Percentiles rank a stretch among this genome's conserved stretches.
These are phyloP conservation scores for Hyaloperonospora arabidopsidis DNA, from an alignment of 352 stramenopile species.

Conservation along the genomic window DNA sequence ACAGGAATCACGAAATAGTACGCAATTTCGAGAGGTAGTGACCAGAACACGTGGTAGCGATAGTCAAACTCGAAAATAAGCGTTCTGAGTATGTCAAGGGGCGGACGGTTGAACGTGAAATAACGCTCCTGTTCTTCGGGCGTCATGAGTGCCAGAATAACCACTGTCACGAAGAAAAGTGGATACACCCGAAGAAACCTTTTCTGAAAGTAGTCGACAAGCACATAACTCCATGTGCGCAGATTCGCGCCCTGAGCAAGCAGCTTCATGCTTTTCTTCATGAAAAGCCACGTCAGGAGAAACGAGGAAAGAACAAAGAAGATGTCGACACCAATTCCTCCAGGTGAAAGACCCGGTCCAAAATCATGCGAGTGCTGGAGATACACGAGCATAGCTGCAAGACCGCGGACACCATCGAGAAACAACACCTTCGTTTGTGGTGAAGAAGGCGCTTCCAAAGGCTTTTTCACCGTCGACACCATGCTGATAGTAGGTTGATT, in stretches of 20 bases:
- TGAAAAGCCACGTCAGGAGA: conserved; percentile 15
- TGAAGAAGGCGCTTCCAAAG: not conserved
- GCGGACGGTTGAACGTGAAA: not conserved
- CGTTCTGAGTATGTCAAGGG: conserved; percentile 7
- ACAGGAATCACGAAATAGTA: conserved; percentile 14
- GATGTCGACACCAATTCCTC: conserved; percentile 7
- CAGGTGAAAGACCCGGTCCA: conserved; percentile 5
- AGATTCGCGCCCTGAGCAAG: conserved; percentile 1
- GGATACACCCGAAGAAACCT: conserved; percentile 14
- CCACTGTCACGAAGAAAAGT: conserved; percentile 3
- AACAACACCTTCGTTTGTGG: conserved; percentile 1
- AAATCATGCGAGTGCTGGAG: conserved; percentile 4
- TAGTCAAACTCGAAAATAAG: conserved; percentile 10
- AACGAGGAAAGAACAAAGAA: conserved; percentile 19
- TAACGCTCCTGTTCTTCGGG: conserved; percentile 8
- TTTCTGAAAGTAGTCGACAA: conserved; percentile 15
- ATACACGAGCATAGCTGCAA: conserved; percentile 6
- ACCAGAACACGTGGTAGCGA: conserved; percentile 11
- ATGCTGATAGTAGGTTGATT: too few relatives aligned
- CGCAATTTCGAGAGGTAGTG: conserved; percentile 12
- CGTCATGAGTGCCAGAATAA: conserved; percentile 10
- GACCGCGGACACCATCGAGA: not conserved
- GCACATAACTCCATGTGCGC: conserved; percentile 10
- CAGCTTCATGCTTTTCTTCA: conserved; percentile 18
- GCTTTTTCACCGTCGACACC: not conserved